Evolutionary conservation across 106 monocot genomes (phyloP).

Genomic region (Vanilla planifolia): DNA sequence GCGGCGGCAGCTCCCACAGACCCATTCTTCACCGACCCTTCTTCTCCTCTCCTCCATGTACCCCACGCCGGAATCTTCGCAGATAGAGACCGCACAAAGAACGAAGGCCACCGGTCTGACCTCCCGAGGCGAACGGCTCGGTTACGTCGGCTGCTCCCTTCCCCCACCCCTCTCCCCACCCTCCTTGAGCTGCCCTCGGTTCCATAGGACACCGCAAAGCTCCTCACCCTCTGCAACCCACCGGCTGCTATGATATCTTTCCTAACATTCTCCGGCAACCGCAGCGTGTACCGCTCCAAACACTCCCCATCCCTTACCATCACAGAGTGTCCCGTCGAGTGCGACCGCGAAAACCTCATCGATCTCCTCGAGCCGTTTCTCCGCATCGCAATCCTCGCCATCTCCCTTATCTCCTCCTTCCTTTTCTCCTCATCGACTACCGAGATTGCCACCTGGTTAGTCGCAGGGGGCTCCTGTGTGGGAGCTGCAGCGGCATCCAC

Average conservation of each 20-base stretch:
- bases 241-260: constrained; percentile 34
- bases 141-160: constrained; percentile 22
- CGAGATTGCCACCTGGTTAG: constrained; percentile 25
- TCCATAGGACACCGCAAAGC: constrained; percentile 13
- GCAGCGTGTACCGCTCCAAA: constrained; percentile 67
- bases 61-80: constrained; percentile 27
- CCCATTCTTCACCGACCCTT: constrained; percentile 8
- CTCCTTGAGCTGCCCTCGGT: constrained; percentile 36
- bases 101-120: constrained; percentile 53
- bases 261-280: constrained; percentile 60
- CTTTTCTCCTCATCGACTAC: constrained; percentile 17
- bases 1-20: constrained; percentile 19
- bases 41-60: constrained; percentile 19
- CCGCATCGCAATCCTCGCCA: constrained; percentile 21
- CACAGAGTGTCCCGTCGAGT: constrained; percentile 66
- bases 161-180: constrained; percentile 11
- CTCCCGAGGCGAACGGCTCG: constrained; percentile 25
- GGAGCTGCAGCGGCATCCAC: background rate
- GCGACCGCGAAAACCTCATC: constrained; percentile 35
- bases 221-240: constrained; percentile 35
- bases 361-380: constrained; percentile 25
- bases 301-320: constrained; percentile 32
- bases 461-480: background rate
- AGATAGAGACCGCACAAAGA: constrained; percentile 37
- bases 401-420: constrained; percentile 19